phyloP scores from a whole-genome alignment of 345 rosid species.

The Eucalyptus regnans region DNA sequence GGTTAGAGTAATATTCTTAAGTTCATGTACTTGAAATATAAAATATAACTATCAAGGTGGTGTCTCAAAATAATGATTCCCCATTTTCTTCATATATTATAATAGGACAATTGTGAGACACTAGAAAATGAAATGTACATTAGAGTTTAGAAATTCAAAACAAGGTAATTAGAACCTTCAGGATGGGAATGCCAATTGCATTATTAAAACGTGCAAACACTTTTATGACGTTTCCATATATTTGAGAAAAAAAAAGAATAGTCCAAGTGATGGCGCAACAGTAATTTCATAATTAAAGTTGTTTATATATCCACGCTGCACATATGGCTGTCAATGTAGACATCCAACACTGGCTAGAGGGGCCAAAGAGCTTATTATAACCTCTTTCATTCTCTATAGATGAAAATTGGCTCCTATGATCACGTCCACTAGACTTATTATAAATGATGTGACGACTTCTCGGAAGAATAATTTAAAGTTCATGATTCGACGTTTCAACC shows the following conservation, averaged over 20 bases:
- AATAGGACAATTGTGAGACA: neutral
- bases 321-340: neutral
- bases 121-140: neutral
- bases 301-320: neutral
- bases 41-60: neutral
- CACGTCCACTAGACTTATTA: neutral
- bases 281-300: neutral
- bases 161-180: neutral
- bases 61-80: neutral
- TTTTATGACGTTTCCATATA: neutral
- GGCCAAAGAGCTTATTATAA: neutral
- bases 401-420: neutral
- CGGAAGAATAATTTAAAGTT: neutral
- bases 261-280: neutral
- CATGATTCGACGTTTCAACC: neutral
- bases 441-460: neutral
- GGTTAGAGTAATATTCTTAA: neutral
- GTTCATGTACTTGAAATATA: neutral
- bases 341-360: neutral
- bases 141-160: neutral
- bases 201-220: neutral
- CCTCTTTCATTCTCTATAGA: neutral
- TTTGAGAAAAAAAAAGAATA: neutral
- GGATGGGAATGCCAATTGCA: neutral
- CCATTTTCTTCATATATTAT: neutral